These are phyloP conservation scores for Boletus smithii DNA, from an alignment of 1,284 basidiomycete genomes.

Conservation along the genomic window DNA sequence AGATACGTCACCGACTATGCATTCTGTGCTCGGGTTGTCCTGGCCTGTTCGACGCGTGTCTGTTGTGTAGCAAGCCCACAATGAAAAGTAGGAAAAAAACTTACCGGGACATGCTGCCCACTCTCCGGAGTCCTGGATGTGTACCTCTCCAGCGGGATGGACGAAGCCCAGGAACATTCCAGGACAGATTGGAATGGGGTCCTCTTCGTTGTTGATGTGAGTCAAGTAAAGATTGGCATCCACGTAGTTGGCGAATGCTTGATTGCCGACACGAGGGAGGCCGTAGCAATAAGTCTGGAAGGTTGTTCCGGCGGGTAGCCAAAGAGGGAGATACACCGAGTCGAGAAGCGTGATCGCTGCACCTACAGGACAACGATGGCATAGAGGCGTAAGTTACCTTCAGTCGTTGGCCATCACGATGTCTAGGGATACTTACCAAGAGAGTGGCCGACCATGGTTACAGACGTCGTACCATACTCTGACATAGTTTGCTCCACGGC, in stretches of 20 bases:
- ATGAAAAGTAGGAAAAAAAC: neutral
- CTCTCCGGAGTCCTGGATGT: slow-evolving; percentile 46
- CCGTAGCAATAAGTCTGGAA: slow-evolving; percentile 46
- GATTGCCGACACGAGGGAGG: slow-evolving; percentile 66
- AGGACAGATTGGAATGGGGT: slow-evolving; percentile 49
- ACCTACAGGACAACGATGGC: slow-evolving; percentile 19
- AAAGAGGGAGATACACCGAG: slow-evolving; percentile 39
- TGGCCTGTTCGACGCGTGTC: slow-evolving; percentile 45
- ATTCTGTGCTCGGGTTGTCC: slow-evolving; percentile 52
- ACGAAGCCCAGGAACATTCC: slow-evolving; percentile 50
- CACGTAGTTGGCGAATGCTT: slow-evolving; percentile 58
- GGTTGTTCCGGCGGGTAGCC: slow-evolving; percentile 34
- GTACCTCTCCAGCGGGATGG: slow-evolving; percentile 58
- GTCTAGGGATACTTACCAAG: slow-evolving; percentile 38
- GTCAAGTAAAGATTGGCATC: slow-evolving; percentile 45
- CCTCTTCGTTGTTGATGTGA: slow-evolving; percentile 53
- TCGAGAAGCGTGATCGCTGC: slow-evolving; percentile 56
- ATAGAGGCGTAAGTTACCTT: neutral
- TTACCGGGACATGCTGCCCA: slow-evolving; percentile 52
- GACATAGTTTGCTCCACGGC: slow-evolving; percentile 46
- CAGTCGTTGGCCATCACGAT: neutral
- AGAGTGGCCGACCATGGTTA: slow-evolving; percentile 57
- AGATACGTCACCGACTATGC: slow-evolving; percentile 55
- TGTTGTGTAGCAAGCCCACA: neutral
- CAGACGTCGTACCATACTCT: slow-evolving; percentile 38